Base-by-base conservation (phyloP, 805 yeast species). In the Kodamaea fukazawae region DNA sequence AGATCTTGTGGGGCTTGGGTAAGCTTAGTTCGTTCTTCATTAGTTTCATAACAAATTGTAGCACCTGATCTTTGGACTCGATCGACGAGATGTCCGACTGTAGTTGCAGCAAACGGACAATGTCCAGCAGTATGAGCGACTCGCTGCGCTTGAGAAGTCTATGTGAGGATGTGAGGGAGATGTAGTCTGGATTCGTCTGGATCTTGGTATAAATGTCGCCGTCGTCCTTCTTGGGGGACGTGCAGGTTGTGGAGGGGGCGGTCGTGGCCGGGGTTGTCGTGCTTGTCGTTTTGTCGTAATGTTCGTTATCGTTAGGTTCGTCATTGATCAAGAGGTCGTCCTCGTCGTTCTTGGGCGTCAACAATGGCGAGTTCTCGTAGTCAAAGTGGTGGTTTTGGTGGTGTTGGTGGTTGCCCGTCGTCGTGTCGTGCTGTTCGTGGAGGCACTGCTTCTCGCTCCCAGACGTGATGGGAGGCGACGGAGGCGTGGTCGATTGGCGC, bases 311-410 rank as follows among this genome's bases (percentile, higher is more conserved):
- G 37, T 13, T 28, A 20, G 20, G 26, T 17, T 12, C 16, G 9
- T 9, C 40, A 20, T 22, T 39, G 40, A n/a, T 15, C 30, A 29
- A 54, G 42, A 58, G 57, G 20, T 60, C 65, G 38, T 65, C 63
- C 34, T 64, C 66, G 27, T 67, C 73, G 17, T 68, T 69, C 42
- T 65, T 67, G 4, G 73, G 73, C 2, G 73, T 68, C 36, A 67
- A 54, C 25, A 68, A 55, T 5, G 71, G 71, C 32, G 65, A 57
- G 41, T 48, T 48, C 28, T 61, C 59, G 40, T 60, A 63, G 25
- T 47, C 44, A 13, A 36, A 22, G 12, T 14, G 23, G 23, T 20
- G 23, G 23, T 20, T 20, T 5, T 20, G 23, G 23, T 20, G 23
- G 7, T 20, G 23, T 5, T 5, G 5, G 8, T 20, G 5, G 23